phyloP scores from a whole-genome alignment of 495 filamentous ascomycete species.

The Cenococcum geophilum region DNA sequence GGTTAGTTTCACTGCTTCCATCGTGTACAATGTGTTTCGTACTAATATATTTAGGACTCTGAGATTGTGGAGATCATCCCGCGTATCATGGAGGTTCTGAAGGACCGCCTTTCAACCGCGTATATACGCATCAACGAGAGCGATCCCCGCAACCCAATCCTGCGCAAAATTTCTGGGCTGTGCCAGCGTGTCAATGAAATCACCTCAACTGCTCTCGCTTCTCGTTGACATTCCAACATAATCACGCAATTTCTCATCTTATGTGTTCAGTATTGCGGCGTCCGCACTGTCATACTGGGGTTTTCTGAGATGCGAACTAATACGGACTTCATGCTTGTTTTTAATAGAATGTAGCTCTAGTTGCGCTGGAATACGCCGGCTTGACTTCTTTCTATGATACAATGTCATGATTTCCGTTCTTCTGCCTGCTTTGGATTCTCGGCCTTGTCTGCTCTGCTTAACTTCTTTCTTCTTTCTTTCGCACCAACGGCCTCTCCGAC shows the following conservation, averaged over 20 bases:
- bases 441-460: too few species aligned
- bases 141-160: conserved; percentile 54
- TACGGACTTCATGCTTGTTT: too few species aligned
- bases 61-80: conserved; percentile 69
- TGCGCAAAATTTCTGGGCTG: conserved; percentile 57
- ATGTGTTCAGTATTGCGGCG: too few species aligned
- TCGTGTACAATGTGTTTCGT: conserved; percentile 8
- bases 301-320: too few species aligned
- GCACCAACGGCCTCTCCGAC: too few species aligned
- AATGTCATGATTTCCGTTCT: too few species aligned
- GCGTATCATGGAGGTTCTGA: conserved; percentile 65
- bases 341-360: background rate
- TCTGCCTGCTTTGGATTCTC: too few species aligned
- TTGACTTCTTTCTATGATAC: too few species aligned
- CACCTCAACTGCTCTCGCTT: conserved; percentile 6
- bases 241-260: too few species aligned
- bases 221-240: background rate
- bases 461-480: too few species aligned
- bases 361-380: conserved; percentile 6
- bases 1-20: conserved; percentile 4
- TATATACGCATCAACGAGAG: conserved; percentile 61
- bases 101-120: conserved; percentile 61
- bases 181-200: conserved; percentile 53
- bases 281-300: too few species aligned
- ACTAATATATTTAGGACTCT: conserved; percentile 51